A percentile compares a stretch with the other conserved stretches of the same genome.
phyloP scores from a whole-genome alignment of 176 grass and related monocot genomes.

The Dactylis glomerata region DNA sequence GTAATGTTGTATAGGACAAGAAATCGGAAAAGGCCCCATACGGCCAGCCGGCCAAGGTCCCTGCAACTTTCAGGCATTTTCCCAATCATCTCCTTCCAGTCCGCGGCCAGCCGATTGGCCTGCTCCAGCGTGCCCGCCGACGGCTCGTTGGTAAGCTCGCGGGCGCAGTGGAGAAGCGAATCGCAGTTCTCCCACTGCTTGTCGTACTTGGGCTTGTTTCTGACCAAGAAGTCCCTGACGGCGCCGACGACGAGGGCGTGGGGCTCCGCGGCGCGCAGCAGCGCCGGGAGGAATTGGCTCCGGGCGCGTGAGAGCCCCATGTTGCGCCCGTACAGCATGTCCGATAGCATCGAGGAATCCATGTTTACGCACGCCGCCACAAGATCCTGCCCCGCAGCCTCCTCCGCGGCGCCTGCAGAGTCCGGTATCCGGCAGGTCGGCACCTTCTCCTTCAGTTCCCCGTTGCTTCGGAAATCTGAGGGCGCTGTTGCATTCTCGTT shows the following conservation, averaged over 20 bases:
- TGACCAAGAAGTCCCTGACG: conserved; percentile 28
- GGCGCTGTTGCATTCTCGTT: neutral
- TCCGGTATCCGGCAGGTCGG: neutral
- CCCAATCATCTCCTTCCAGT: conserved; percentile 41
- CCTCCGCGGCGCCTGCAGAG: neutral
- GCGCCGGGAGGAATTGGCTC: conserved; percentile 8
- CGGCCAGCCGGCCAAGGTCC: conserved; percentile 15
- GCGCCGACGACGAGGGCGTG: conserved; percentile 21
- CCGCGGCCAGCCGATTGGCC: conserved; percentile 12
- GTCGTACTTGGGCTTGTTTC: neutral
- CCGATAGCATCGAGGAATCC: conserved; percentile 24
- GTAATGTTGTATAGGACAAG: conserved; percentile 15
- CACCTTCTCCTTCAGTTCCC: neutral
- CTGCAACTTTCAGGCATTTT: neutral
- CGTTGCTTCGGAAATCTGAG: neutral
- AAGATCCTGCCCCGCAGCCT: neutral
- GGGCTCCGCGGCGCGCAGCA: conserved; percentile 16
- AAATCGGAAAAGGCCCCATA: conserved; percentile 37
- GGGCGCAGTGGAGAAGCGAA: conserved; percentile 11
- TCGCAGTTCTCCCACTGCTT: conserved; percentile 23
- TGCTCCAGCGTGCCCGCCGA: conserved; percentile 16
- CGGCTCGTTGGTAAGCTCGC: neutral
- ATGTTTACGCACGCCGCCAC: conserved; percentile 18
- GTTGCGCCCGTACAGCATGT: neutral
- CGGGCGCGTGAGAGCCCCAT: neutral